Evolutionary conservation across 2,329 filamentous ascomycete genomes (phyloP), one percentile per base, ranked within the genome.

Genomic region (Periconia sp.): DNA sequence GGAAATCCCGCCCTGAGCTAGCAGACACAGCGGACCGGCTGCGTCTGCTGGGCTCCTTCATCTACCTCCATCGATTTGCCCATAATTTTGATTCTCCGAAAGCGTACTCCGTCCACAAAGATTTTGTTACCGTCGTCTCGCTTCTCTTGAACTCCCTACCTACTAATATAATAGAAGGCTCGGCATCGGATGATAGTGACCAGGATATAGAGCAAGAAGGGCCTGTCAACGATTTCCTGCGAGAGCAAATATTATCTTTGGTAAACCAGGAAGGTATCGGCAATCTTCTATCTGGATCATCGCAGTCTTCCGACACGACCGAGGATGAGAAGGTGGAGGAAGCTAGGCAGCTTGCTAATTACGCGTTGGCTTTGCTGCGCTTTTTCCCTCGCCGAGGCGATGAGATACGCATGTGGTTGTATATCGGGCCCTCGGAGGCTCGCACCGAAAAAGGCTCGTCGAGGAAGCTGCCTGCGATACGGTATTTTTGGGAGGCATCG

Each of bases 321-420:
- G 66, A 68, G 15, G 66, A 69, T 6, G 66, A 62, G 57, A 74
- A 59, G 67, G 77, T 65, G 64, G 78, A 82, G 53, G 84, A 89
- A 67, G 87, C 90, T 2, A 89, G 88, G 61, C 77, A 91, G 13
- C 79, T 96, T 40, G 91, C 93, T 13, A 91, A 89, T 27, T 97
- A 96, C 68, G 91, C 92, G 2, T 79, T 97, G 40, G 92, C 90
- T 0, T 77, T 99, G 2, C 78, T 97, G 3, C 85, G 90, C 54
- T 92, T 92, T 63, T 97, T 97, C 60, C 92, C 93, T 9, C 78
- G 81, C 7, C 83, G 85, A 54, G 87, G 87, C 3, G 92, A 97
- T 66, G 92, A 97, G 54, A 95, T 97, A 55, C 88, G 92, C 19
- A 96, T 97, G 91, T 93, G 91, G 77, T 79, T 97, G 1, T 97